A percentile compares a stretch with the other conserved stretches of the same genome.
Evolutionary conservation across 2,329 filamentous ascomycete species (phyloP).

Genomic region (Monilinia aucupariae): DNA sequence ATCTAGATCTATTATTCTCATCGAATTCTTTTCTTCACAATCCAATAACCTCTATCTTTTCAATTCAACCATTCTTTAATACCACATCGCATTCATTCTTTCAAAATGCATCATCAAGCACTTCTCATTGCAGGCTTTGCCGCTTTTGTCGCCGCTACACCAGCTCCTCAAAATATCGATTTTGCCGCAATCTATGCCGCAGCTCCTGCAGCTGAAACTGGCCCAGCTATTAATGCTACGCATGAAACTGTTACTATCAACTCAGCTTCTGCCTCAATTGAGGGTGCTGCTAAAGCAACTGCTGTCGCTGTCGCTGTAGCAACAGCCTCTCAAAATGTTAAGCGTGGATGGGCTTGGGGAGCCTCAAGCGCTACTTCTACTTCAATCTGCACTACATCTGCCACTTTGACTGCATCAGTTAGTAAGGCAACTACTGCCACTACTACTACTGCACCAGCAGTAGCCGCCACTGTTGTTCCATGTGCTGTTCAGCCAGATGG

Average conservation of each 20-base stretch:
- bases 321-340: not conserved
- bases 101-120: constrained; percentile 4
- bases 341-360: not conserved
- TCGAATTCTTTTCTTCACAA: not conserved
- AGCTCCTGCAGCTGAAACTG: not conserved
- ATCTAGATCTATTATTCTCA: constrained; percentile 1
- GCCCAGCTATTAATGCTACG: not conserved
- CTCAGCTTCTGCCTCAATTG: not conserved
- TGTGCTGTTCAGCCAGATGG: constrained; percentile 23
- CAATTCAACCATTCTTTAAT: constrained; percentile 16
- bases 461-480: not conserved
- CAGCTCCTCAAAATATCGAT: constrained; percentile 20
- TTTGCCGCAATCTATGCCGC: constrained; percentile 16
- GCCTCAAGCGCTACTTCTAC: not conserved
- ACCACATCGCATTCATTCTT: not conserved
- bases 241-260: not conserved
- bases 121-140: constrained; percentile 20
- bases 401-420: not conserved
- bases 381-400: not conserved
- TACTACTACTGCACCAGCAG: not conserved
- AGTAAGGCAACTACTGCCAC: not conserved
- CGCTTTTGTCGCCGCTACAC: constrained; percentile 20
- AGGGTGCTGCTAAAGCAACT: not conserved
- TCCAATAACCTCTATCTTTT: not conserved
- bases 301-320: not conserved